A percentile compares a stretch with the other conserved stretches of the same genome.
These are phyloP conservation scores for Fusarium nodosum DNA, from an alignment of 2,329 filamentous ascomycete species.

Conservation along the genomic window DNA sequence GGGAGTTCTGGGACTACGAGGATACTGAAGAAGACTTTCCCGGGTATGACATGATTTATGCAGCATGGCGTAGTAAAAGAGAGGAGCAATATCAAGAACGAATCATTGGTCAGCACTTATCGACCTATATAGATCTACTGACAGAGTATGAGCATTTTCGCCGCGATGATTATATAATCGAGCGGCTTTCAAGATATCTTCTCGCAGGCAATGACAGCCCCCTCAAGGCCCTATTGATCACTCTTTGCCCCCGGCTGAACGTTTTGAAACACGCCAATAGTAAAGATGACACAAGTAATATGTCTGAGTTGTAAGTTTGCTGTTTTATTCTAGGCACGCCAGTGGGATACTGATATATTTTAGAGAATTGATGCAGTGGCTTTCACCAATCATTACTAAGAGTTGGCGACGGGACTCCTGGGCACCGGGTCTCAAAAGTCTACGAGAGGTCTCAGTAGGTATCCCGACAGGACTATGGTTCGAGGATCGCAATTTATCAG, in stretches of 20 bases:
- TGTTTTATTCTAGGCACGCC: background rate
- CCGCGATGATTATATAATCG: background rate
- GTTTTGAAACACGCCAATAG: background rate
- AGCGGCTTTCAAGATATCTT: background rate
- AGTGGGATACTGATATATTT: background rate
- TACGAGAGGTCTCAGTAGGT: background rate
- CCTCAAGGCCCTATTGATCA: background rate
- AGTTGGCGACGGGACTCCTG: background rate
- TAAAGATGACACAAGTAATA: background rate
- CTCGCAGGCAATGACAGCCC: background rate
- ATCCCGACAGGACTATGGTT: background rate
- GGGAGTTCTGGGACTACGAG: background rate
- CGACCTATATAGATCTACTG: background rate
- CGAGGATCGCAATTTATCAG: background rate
- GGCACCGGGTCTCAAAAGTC: background rate
- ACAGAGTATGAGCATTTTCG: background rate
- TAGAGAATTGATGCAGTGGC: background rate
- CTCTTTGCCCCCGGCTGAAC: background rate
- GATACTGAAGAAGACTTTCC: background rate
- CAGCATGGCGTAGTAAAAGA: background rate
- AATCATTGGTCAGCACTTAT: background rate
- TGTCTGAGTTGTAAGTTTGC: rapidly evolving
- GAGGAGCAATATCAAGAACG: background rate
- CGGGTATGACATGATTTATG: background rate
- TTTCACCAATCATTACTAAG: background rate